A percentile compares a stretch with the other conserved stretches of the same genome.
phyloP scores from a whole-genome alignment of 768 basidiomycete species.

The Crucibulum laeve region DNA sequence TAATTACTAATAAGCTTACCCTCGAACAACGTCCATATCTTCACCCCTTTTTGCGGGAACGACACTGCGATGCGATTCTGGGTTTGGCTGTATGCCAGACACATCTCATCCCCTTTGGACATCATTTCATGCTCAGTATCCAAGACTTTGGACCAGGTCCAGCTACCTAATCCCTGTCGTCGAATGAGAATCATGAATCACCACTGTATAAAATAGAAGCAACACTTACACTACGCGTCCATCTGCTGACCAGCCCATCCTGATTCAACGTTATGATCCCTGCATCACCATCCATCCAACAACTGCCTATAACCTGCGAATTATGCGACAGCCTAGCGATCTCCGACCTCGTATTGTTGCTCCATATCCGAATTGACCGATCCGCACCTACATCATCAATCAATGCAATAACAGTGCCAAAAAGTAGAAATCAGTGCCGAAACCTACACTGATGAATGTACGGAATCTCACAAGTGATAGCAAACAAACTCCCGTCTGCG shows the following conservation, averaged over 20 bases:
- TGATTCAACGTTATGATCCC: constrained; percentile 54
- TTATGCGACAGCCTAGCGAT: constrained; percentile 53
- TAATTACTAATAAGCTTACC: constrained; percentile 28
- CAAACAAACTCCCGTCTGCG: constrained; percentile 51
- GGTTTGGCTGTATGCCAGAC: constrained; percentile 51
- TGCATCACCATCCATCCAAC: constrained; percentile 57
- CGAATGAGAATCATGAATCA: constrained; percentile 1
- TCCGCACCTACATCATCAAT: constrained; percentile 40
- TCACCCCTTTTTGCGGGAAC: constrained; percentile 54
- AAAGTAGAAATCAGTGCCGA: neutral
- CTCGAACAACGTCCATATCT: constrained; percentile 59
- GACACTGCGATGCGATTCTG: constrained; percentile 61
- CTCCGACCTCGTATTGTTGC: constrained; percentile 41
- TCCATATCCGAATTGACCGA: constrained; percentile 62
- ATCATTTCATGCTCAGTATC: constrained; percentile 37
- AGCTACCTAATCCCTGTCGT: constrained; percentile 47
- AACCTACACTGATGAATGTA: neutral
- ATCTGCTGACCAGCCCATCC: constrained; percentile 56
- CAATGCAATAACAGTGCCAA: neutral
- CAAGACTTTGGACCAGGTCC: constrained; percentile 54
- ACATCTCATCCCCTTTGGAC: constrained; percentile 33
- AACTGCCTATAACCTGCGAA: constrained; percentile 40
- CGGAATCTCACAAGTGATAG: constrained; percentile 48
- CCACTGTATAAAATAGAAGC: neutral
- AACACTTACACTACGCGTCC: constrained; percentile 49